phyloP scores from a whole-genome alignment of 2,329 filamentous ascomycete genomes.

The Thielaviopsis populi region DNA sequence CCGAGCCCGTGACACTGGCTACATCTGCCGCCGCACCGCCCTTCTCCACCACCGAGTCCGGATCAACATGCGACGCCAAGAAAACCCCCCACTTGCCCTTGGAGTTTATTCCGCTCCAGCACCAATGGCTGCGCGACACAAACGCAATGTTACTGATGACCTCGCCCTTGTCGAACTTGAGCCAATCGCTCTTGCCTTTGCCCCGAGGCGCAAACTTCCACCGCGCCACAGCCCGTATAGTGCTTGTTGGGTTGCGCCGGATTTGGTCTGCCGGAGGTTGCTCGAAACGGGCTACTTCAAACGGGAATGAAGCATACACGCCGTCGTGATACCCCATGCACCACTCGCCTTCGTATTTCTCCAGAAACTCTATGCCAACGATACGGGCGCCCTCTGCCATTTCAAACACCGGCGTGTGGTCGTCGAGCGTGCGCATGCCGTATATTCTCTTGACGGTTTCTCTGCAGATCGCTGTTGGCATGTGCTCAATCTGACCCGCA shows the following conservation, averaged over 20 bases:
- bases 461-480: slow-evolving; percentile 32
- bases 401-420: slow-evolving; percentile 32
- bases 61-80: slow-evolving; percentile 35
- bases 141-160: slow-evolving; percentile 49
- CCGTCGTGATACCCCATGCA: slow-evolving; percentile 43
- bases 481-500: slow-evolving; percentile 26
- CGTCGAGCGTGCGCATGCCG: slow-evolving; percentile 32
- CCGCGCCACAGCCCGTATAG: slow-evolving; percentile 33
- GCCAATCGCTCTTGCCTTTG: slow-evolving; percentile 30
- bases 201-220: slow-evolving; percentile 38
- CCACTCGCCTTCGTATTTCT: slow-evolving; percentile 40
- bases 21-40: neutral
- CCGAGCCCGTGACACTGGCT: slow-evolving; percentile 5
- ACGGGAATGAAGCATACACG: slow-evolving; percentile 33
- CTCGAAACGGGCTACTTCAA: slow-evolving; percentile 34
- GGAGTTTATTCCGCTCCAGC: slow-evolving; percentile 39
- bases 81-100: slow-evolving; percentile 41
- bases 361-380: slow-evolving; percentile 36
- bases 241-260: slow-evolving; percentile 30
- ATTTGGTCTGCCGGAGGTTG: slow-evolving; percentile 33
- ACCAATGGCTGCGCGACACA: slow-evolving; percentile 37
- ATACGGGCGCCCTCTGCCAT: slow-evolving; percentile 35
- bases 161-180: slow-evolving; percentile 52
- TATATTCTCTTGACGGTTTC: slow-evolving; percentile 35
- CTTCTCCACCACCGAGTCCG: slow-evolving; percentile 31